Evolutionary conservation across 768 basidiomycete genomes (phyloP), one percentile per base, ranked within the genome.

Genomic region (Hydnomerulius pinastri): DNA sequence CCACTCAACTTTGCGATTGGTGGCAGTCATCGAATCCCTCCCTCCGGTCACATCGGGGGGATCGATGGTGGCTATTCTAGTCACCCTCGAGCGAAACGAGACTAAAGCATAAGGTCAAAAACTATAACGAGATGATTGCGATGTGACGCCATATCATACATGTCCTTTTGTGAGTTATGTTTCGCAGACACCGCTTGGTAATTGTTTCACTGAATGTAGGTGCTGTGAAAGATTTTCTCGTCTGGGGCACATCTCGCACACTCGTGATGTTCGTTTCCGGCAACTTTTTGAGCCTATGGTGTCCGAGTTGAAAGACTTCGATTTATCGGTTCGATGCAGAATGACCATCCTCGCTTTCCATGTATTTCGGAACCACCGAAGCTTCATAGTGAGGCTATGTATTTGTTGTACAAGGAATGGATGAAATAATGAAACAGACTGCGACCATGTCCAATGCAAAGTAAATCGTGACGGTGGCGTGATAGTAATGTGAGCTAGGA

Each of bases 401-500:
- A n/a, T n/a, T 27, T 23, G n/a, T n/a, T n/a, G 39, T 41, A 41
- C 24, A 41, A 41, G 38, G 37, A 38, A 33, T 33, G 32, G 11
- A 41, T 27, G 39, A 24, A 7, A 9, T 8, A 15, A 40, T 5
- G 4, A 40, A 40, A 15, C 4, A 23, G 25, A 6, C 24, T 41
- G 21, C 21, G 39, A 38, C 32, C 36, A 37, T 24, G 46, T 47
- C 6, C 35, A 17, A 47, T 39, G 35, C 25, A 29, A 50, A 50
- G 54, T 54, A 50, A 53, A 50, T 27, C 39, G 47, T 29, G 43
- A 17, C 37, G 53, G 46, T 43, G 51, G 51, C 21, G 37, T 50
- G 51, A n/a, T n/a, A n/a, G n/a, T 24, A 35, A 48, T 35, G 35
- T 36, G n/a, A 44, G 46, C 44, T 55, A 38, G 53, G 27, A 50